Evolutionary conservation across 1,139 yeast species (phyloP), one percentile per base, ranked within the genome.

Genomic region (Candida labiduridarum): DNA sequence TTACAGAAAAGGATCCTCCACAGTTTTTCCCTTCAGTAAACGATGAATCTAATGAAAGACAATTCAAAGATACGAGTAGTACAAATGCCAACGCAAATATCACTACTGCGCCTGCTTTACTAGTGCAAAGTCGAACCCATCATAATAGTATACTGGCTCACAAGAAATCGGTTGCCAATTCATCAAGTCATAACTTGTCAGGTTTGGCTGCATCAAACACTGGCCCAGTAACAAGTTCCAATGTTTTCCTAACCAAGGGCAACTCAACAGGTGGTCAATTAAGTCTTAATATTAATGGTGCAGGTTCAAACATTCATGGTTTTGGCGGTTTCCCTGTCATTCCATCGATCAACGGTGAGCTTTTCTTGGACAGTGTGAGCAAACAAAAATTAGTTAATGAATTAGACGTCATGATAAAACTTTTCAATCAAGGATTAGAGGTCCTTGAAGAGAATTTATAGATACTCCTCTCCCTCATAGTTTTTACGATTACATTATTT

Each of bases 1-100:
- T 87, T 1, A 78, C 88, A 1, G 95, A 87, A 59, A 83, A 77
- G 57, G 81, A 68, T 35, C 55, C 62, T 4, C 53, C 56, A 14
- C 46, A 41, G 10, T 59, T 61, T 39, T 51, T 57, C 5, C 44
- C 49, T 7, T 38, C 39, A 9, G 52, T 49, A 29, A 50, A 48
- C 14, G 61, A 57, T 7, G 58, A 54, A 11, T 60, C 56, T 16
- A 44, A 42, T 14, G 30, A 38, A 42, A 41, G 41, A 12, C 45
- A 43, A 11, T 39, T 30, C 12, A 41, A 42, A 12, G 36, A 31
- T 7, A 25, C 29, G 10, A 31, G 29, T n/a, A 11, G 25, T 14
- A 18, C 9, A 43, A 11, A 15, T 43, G 27, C 18, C 33, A 19
- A 3, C 47, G 15, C 38, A 10, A 16, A 15, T 40, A 8, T 9